Percentiles rank a stretch among this genome's conserved stretches.
Conservation (phyloP, 192 early-diverging fungal genomes). For the Chytriomyces sp. region DNA sequence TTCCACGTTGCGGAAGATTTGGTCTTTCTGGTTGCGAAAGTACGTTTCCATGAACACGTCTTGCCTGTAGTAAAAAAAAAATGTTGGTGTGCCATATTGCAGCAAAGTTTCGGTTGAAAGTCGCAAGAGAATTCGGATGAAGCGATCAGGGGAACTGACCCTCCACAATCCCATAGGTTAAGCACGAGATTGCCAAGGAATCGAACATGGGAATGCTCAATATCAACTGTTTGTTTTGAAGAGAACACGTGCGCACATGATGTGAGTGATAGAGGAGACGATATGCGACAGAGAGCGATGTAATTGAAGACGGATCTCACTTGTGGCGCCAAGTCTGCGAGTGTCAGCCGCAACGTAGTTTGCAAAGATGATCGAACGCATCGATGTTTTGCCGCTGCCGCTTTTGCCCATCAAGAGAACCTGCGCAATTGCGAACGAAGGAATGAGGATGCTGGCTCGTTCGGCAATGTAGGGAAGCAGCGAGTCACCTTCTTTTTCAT, state of each 20-base stretch:
- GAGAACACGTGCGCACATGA: neutral
- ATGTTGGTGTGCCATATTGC: conserved; percentile 11
- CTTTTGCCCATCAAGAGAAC: conserved; percentile 97
- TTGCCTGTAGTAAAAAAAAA: conserved; percentile 62
- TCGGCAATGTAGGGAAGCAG: neutral
- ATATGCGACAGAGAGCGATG: conserved; percentile 1
- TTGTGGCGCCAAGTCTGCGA: conserved; percentile 91
- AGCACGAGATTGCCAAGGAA: conserved; percentile 94
- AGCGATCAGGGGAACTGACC: conserved; percentile 22
- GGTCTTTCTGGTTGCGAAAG: conserved; percentile 87
- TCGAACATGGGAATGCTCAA: conserved; percentile 94
- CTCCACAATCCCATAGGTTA: conserved; percentile 90
- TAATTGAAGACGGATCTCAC: conserved; percentile 49
- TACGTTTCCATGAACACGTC: conserved; percentile 97
- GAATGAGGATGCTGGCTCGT: neutral
- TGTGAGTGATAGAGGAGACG: conserved; percentile 14
- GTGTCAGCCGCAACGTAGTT: conserved; percentile 97
- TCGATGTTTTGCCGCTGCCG: conserved; percentile 97
- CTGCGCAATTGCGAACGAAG: conserved; percentile 48
- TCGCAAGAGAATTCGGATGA: neutral
- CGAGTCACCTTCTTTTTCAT: conserved; percentile 2
- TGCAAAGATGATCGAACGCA: conserved; percentile 98
- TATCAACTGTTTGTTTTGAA: conserved; percentile 72
- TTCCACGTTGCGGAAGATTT: conserved; percentile 97
- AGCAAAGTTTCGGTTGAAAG: neutral